phyloP scores from a whole-genome alignment of 23 red algal genomes.

The Gracilaria caudata region DNA sequence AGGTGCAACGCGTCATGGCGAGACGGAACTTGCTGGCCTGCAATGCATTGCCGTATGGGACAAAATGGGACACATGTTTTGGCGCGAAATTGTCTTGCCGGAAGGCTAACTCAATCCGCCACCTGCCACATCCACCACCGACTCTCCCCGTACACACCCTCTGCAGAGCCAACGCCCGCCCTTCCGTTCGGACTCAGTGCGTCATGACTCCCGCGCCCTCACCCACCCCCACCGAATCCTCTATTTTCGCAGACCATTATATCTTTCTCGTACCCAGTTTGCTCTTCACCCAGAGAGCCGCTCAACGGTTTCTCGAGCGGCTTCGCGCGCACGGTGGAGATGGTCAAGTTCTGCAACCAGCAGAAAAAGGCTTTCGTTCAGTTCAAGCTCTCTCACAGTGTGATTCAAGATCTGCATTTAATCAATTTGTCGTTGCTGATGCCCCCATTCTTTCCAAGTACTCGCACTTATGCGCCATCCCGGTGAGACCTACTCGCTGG shows the following conservation, averaged over 20 bases:
- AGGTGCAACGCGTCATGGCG: too few relatives aligned
- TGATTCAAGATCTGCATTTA: background rate
- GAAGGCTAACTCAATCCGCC: background rate
- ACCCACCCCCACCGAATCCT: background rate
- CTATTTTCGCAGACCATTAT: constrained; percentile 24
- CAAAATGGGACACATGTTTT: background rate
- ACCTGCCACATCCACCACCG: background rate
- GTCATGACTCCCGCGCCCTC: background rate
- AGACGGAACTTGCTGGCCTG: too few relatives aligned
- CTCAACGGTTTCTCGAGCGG: constrained; percentile 13
- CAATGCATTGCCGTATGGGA: too few relatives aligned
- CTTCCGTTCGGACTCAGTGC: background rate
- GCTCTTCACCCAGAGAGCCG: constrained; percentile 30
- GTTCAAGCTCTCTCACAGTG: background rate
- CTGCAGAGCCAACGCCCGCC: background rate
- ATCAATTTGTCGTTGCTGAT: constrained; percentile 43
- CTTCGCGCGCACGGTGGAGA: constrained; percentile 43
- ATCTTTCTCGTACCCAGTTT: constrained; percentile 45
- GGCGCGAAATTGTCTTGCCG: constrained; percentile 2
- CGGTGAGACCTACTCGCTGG: constrained; percentile 37
- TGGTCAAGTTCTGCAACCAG: background rate
- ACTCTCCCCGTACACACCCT: background rate
- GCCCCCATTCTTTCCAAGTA: constrained; percentile 31
- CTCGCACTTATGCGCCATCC: constrained; percentile 9
- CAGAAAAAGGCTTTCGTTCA: constrained; percentile 30